phyloP scores from a whole-genome alignment of 305 asterid species.

The Solanum chacoense region DNA sequence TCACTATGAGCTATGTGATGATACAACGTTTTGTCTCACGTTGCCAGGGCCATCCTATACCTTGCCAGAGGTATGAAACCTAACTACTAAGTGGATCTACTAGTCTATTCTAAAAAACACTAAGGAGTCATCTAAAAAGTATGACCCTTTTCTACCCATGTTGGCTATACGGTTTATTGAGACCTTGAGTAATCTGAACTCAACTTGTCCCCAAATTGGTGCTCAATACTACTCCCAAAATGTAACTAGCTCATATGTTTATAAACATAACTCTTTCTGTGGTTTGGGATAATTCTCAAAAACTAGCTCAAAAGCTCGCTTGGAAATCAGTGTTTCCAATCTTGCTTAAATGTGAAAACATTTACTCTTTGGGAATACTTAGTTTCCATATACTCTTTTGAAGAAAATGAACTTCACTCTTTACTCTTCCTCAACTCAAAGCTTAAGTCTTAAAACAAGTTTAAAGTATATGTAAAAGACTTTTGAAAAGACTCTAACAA shows the following conservation, averaged over 20 bases:
- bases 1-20: background rate
- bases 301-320: background rate
- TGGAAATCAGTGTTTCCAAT: background rate
- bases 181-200: no score
- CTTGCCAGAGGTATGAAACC: no score
- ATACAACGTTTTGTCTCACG: no score
- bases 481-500: background rate
- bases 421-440: background rate
- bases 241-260: no score
- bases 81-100: background rate
- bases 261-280: no score
- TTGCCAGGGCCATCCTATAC: background rate
- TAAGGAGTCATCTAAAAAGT: no score
- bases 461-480: background rate
- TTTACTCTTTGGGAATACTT: background rate
- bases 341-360: background rate
- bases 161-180: no score
- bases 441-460: background rate
- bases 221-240: no score
- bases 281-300: no score
- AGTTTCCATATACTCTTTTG: background rate
- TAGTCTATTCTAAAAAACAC: no score
- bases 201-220: no score
- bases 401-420: background rate
- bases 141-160: no score